Evolutionary conservation across 2,329 filamentous ascomycete genomes (phyloP), one percentile per base, ranked within the genome.

Genomic region (Tolypocladium album): DNA sequence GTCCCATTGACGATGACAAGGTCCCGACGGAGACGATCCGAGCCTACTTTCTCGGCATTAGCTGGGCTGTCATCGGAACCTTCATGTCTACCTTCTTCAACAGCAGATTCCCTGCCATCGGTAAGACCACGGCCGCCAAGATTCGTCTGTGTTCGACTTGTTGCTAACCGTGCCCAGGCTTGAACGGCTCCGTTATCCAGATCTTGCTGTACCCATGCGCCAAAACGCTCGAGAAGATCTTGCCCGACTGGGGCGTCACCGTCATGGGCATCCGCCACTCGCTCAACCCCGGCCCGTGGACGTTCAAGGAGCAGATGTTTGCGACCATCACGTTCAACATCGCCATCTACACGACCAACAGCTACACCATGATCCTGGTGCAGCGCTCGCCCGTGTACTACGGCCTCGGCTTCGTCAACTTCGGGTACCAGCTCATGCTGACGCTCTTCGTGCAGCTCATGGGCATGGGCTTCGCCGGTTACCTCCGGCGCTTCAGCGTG

Each of bases 281-380:
- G 11, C 70, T 83, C 17, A 84, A 83, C 62, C 80, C 82, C 0
- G 80, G 81, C 0, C 76, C 75, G 0, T 85, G 84, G 68, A 81
- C 78, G 57, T 78, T 78, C 64, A 85, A 85, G 66, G 82, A 85
- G 67, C 82, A 85, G 64, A 81, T 82, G 74, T 69, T 85, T n/a
- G 79, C 83, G 42, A 79, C 79, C 3, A 80, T 83, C 63, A 82
- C 82, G 75, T 80, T 83, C 57, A 84, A 85, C 67, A 78, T 79
- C 5, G 75, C 75, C 38, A 78, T 72, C 63, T 73, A 73, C 60
- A 68, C 71, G 12, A 77, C 78, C 0, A 80, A 80, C 65, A 79
- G 77, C 4, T 76, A 76, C 66, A 73, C 76, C 64, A 77, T 80
- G 57, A 74, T 79, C 59, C 77, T 76, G 72, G 74, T 75, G 11